Conservation (phyloP, 768 basidiomycete genomes). For the Roridomyces roridus region DNA sequence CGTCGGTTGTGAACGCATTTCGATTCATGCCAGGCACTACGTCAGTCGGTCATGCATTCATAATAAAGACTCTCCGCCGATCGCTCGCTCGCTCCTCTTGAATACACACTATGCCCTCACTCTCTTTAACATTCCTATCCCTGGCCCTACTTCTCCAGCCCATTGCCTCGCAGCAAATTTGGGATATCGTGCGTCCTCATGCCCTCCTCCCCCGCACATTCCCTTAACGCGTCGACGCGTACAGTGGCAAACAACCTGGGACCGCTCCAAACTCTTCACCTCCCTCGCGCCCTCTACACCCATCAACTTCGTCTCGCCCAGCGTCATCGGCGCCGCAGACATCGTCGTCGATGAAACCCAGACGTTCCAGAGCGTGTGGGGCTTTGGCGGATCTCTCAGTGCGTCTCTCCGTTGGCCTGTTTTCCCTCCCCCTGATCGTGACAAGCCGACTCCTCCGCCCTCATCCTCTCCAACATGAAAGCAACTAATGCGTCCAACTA, state of each 20-base stretch:
- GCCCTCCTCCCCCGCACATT: conserved; percentile 3
- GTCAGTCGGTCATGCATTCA: conserved; percentile 4
- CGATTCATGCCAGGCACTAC: conserved; percentile 5
- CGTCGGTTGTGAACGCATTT: not conserved
- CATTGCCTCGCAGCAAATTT: conserved; percentile 56
- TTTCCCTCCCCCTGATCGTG: too few species aligned
- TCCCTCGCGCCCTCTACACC: conserved; percentile 50
- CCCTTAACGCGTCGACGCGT: not conserved
- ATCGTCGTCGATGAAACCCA: conserved; percentile 63
- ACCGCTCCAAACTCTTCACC: conserved; percentile 57
- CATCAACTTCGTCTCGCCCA: conserved; percentile 66
- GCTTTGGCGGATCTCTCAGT: conserved; percentile 72
- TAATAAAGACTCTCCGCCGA: not conserved
- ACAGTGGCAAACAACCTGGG: conserved; percentile 69
- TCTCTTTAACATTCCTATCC: conserved; percentile 18
- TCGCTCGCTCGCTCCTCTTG: conserved; percentile 17
- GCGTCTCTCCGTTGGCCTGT: not conserved
- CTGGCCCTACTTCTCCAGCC: conserved; percentile 24
- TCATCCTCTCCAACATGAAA: conserved; percentile 67
- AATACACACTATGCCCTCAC: conserved; percentile 16
- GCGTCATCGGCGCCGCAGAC: conserved; percentile 63
- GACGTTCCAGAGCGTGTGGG: conserved; percentile 67
- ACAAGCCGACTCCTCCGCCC: conserved; percentile 81
- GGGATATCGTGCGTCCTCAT: conserved; percentile 50
- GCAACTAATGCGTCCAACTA: conserved; percentile 57